A percentile compares a stretch with the other conserved stretches of the same genome.
Evolutionary conservation across 73 alveolate genomes (phyloP).

Genomic region (Diophrys sp.): DNA sequence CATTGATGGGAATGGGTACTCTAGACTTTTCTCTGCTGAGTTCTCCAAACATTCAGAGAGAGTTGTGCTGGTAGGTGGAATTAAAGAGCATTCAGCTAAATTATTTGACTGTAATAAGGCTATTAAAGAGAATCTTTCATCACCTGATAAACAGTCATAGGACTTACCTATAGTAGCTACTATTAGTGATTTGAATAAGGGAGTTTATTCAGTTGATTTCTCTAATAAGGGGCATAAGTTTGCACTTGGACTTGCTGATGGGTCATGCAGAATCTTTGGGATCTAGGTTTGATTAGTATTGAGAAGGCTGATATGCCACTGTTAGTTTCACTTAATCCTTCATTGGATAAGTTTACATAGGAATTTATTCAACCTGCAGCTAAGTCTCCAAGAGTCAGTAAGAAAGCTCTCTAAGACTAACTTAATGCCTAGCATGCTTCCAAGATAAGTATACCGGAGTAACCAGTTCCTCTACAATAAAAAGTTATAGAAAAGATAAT

Average conservation of each 20-base stretch:
- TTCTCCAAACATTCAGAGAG: constrained; percentile 67
- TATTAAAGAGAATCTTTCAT: constrained; percentile 34
- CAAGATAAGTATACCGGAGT: too few species aligned
- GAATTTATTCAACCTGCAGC: too few species aligned
- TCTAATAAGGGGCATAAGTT: constrained; percentile 75
- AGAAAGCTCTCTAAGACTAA: too few species aligned
- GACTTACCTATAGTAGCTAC: constrained; percentile 53
- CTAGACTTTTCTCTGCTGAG: constrained; percentile 77
- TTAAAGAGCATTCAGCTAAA: constrained; percentile 65
- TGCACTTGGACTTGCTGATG: constrained; percentile 90
- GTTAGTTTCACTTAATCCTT: too few species aligned
- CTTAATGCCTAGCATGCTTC: too few species aligned
- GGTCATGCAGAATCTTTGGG: constrained; percentile 72
- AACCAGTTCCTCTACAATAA: too few species aligned
- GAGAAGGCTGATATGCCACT: too few species aligned
- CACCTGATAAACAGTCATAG: background rate
- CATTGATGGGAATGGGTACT: constrained; percentile 44
- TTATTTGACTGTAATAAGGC: constrained; percentile 64
- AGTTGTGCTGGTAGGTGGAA: constrained; percentile 70
- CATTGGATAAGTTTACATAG: too few species aligned
- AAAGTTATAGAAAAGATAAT: too few species aligned
- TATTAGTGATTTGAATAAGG: constrained; percentile 28
- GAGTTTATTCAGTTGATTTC: constrained; percentile 71
- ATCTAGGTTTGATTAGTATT: background rate
- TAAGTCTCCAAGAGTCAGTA: too few species aligned